Conservation (phyloP, 2,329 filamentous ascomycete species). For the Pseudogymnoascus sp. region DNA sequence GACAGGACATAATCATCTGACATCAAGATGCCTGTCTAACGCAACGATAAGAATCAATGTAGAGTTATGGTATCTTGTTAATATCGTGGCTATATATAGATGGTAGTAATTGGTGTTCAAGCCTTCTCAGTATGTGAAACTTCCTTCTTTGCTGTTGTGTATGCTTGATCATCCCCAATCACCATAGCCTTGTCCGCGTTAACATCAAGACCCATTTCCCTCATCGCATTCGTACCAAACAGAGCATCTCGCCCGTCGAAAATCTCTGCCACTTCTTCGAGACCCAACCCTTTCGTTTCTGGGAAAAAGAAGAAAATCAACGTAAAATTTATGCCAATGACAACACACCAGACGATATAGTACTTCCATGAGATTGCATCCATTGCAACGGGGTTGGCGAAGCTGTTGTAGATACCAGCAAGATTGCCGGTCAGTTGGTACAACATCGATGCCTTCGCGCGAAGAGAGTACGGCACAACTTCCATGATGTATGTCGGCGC, state of each 20-base stretch:
- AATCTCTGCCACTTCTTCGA: slow-evolving; percentile 50
- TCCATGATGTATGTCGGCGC: slow-evolving; percentile 39
- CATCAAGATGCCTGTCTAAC: no score
- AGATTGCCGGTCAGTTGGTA: slow-evolving; percentile 25
- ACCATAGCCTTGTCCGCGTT: slow-evolving; percentile 4
- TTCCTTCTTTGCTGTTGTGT: neutral
- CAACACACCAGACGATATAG: slow-evolving; percentile 9
- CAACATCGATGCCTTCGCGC: slow-evolving; percentile 25
- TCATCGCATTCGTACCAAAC: slow-evolving; percentile 7
- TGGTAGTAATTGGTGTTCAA: neutral
- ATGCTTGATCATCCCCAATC: neutral
- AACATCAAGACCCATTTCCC: neutral
- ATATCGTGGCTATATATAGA: no score
- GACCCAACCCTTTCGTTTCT: slow-evolving; percentile 52
- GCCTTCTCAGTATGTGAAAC: slow-evolving; percentile 5
- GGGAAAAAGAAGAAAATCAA: slow-evolving; percentile 58
- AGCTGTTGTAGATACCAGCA: slow-evolving; percentile 18
- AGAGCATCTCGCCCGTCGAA: slow-evolving; percentile 12
- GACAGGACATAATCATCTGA: no score
- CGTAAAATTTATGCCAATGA: slow-evolving; percentile 17
- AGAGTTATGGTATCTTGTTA: no score
- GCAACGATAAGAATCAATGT: no score
- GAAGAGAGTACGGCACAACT: slow-evolving; percentile 31
- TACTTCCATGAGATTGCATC: slow-evolving; percentile 15
- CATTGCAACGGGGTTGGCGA: slow-evolving; percentile 14